Evolutionary conservation across 768 basidiomycete genomes (phyloP).

Genomic region (Galerina sulciceps): DNA sequence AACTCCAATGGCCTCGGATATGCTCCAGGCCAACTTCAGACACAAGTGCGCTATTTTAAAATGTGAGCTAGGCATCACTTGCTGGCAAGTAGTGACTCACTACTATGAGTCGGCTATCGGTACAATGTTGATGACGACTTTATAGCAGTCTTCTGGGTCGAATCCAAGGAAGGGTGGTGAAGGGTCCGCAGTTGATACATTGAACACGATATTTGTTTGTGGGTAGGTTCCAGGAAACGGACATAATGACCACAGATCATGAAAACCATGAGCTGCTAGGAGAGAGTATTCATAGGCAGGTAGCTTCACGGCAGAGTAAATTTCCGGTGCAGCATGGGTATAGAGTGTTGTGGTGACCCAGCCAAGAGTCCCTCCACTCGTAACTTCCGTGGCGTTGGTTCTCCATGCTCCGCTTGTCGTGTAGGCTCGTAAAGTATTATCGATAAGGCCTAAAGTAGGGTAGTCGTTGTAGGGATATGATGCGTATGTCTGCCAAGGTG

Average conservation of each 20-base stretch:
- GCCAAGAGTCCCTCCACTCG: constrained; percentile 33
- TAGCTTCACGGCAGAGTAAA: constrained; percentile 35
- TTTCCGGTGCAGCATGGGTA: constrained; percentile 33
- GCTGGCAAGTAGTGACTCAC: not conserved
- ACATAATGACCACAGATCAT: constrained; percentile 45
- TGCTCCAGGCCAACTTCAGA: too few species aligned
- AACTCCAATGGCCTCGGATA: too few species aligned
- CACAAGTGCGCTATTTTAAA: too few species aligned
- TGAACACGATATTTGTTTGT: constrained; percentile 42
- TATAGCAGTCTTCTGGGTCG: constrained; percentile 34
- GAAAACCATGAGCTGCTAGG: constrained; percentile 35
- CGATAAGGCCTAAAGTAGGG: constrained; percentile 40
- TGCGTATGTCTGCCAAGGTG: constrained; percentile 41
- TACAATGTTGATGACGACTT: constrained; percentile 32
- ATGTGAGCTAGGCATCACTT: too few species aligned
- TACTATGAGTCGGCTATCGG: not conserved
- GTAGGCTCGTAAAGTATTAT: constrained; percentile 43
- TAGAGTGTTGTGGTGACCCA: constrained; percentile 41
- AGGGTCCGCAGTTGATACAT: constrained; percentile 26
- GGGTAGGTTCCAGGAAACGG: constrained; percentile 27
- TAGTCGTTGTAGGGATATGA: constrained; percentile 57
- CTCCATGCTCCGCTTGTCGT: constrained; percentile 34
- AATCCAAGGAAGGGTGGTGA: constrained; percentile 23
- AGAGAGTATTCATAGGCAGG: constrained; percentile 24
- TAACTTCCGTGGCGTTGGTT: constrained; percentile 42